phyloP scores from a whole-genome alignment of 2,329 filamentous ascomycete genomes.

The Verticillium isaacii region DNA sequence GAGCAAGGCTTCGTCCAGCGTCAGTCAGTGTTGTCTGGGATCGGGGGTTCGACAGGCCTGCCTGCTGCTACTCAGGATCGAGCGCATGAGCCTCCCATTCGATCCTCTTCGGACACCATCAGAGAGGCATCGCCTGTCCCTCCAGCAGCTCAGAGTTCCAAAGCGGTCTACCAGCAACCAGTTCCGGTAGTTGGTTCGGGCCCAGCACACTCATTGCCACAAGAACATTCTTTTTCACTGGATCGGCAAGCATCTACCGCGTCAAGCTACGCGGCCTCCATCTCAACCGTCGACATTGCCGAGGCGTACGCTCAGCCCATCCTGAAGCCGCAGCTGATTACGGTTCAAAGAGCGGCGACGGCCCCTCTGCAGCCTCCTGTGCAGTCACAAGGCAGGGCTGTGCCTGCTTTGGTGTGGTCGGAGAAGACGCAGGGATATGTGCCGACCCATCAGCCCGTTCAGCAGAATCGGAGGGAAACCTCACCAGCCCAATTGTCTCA shows the following conservation, averaged over 20 bases:
- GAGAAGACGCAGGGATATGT: neutral
- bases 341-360: conserved; percentile 2
- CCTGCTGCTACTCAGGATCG: neutral
- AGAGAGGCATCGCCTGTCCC: neutral
- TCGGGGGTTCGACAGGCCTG: neutral
- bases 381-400: neutral
- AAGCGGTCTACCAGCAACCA: neutral
- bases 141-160: neutral
- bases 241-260: neutral
- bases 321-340: conserved; percentile 14
- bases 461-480: neutral
- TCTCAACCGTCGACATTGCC: conserved; percentile 16
- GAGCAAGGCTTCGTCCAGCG: neutral
- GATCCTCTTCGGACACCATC: neutral
- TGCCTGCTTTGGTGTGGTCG: neutral
- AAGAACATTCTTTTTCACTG: neutral
- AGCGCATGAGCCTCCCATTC: neutral
- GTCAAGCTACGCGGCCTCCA: conserved; percentile 13
- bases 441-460: neutral
- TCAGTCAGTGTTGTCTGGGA: neutral
- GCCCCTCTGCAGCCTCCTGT: neutral
- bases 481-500: neutral
- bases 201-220: neutral
- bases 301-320: conserved; percentile 16
- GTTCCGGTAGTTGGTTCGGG: neutral